Conservation (phyloP, 257 asterid genomes). For the Plantago ovata region DNA sequence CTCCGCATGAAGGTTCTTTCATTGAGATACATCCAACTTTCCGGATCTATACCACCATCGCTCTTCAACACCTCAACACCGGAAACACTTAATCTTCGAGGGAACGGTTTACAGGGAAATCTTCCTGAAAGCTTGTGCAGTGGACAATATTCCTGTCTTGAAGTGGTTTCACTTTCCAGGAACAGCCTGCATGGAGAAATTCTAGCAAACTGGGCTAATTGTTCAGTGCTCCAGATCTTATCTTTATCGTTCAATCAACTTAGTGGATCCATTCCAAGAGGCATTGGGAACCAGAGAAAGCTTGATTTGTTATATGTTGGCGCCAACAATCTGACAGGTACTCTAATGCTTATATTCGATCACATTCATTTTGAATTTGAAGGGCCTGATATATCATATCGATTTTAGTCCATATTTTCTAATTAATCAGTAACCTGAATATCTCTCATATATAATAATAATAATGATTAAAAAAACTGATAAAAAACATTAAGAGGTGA, state of each 20-base stretch:
- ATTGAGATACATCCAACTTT: neutral
- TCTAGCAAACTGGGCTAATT: conserved; percentile 3
- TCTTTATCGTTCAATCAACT: conserved; percentile 9
- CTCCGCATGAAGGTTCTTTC: neutral
- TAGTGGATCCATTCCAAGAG: conserved; percentile 19
- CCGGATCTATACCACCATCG: neutral
- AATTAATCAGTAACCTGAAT: neutral
- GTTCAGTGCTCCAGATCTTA: conserved; percentile 8
- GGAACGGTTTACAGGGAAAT: conserved; percentile 7
- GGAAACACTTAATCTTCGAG: neutral
- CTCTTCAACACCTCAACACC: conserved; percentile 13
- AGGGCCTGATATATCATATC: neutral
- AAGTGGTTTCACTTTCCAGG: neutral
- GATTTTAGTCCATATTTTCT: neutral
- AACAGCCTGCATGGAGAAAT: conserved; percentile 10
- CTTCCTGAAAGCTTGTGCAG: conserved; percentile 12
- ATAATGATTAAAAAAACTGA: no score
- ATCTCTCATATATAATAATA: no score
- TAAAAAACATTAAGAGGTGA: conserved; percentile 3
- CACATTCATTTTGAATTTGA: neutral
- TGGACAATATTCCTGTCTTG: neutral
- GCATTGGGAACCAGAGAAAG: conserved; percentile 8
- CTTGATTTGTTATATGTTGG: conserved; percentile 3
- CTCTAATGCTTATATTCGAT: neutral
- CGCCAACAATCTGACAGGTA: conserved; percentile 10